Evolutionary conservation across 129 eudicot genomes (phyloP).

Genomic region (Tagetes erecta): DNA sequence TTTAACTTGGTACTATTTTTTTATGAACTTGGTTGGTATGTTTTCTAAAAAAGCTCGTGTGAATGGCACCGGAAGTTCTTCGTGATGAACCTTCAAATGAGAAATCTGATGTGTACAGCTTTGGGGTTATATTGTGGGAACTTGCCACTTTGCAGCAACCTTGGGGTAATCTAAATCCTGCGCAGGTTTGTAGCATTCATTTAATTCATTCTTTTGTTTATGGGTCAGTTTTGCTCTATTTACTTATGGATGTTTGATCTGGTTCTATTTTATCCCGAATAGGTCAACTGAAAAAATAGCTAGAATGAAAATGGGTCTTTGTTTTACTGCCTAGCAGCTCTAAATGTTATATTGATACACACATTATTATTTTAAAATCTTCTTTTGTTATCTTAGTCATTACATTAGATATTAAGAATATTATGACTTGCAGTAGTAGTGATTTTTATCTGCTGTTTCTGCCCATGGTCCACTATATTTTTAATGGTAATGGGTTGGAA

Average conservation of each 20-base stretch:
- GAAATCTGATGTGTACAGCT: slow-evolving; percentile 92
- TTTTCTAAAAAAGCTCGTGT: slow-evolving; percentile 61
- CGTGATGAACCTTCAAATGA: slow-evolving; percentile 95
- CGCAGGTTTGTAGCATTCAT: slow-evolving; percentile 54
- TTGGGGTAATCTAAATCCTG: slow-evolving; percentile 88
- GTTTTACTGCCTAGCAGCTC: neutral
- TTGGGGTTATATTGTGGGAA: slow-evolving; percentile 96
- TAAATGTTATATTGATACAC: neutral
- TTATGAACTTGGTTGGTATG: neutral
- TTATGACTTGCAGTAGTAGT: neutral
- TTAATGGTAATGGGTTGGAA: neutral
- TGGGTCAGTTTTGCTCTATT: neutral
- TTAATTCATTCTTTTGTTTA: neutral
- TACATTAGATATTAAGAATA: neutral
- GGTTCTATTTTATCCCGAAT: neutral
- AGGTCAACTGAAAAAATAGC: neutral
- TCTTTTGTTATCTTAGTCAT: neutral
- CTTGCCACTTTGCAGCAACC: slow-evolving; percentile 91
- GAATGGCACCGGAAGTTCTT: slow-evolving; percentile 99
- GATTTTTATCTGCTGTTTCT: neutral
- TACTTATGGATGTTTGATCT: neutral
- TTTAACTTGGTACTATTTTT: neutral
- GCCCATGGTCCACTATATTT: neutral
- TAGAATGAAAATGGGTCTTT: neutral
- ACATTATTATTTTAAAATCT: neutral